These are phyloP conservation scores for Neofusicoccum sp. DNA, from an alignment of 2,329 filamentous ascomycete species.

Conservation along the genomic window DNA sequence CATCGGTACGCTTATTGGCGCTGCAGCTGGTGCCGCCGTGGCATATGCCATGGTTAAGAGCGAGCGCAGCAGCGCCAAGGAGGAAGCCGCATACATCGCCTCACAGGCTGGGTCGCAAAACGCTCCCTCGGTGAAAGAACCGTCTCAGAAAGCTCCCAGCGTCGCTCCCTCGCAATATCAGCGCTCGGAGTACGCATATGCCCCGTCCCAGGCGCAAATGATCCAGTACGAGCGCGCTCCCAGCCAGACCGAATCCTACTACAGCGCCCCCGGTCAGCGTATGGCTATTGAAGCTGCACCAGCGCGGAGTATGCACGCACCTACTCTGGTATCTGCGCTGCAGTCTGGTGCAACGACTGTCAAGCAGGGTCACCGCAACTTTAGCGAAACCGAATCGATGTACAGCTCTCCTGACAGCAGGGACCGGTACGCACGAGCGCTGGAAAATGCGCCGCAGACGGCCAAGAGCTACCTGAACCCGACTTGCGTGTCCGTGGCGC, in stretches of 20 bases:
- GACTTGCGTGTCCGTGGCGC: conserved; percentile 30
- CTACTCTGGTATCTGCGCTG: conserved; percentile 17
- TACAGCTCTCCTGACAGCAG: conserved; percentile 23
- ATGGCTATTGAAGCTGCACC: conserved; percentile 42
- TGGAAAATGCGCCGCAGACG: conserved; percentile 13
- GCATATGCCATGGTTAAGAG: conserved; percentile 71
- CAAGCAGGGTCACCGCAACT: conserved; percentile 34
- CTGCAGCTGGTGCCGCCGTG: conserved; percentile 72
- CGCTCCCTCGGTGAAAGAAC: not conserved
- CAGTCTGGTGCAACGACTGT: conserved; percentile 12
- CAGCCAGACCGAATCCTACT: conserved; percentile 31
- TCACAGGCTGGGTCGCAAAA: not conserved
- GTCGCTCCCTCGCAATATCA: not conserved
- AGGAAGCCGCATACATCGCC: conserved; percentile 30
- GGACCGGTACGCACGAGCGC: conserved; percentile 11
- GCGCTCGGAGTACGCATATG: conserved; percentile 1
- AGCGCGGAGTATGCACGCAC: conserved; percentile 28
- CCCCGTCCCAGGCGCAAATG: conserved; percentile 18
- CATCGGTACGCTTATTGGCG: conserved; percentile 74
- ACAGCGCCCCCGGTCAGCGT: conserved; percentile 26
- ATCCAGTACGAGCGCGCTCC: conserved; percentile 17
- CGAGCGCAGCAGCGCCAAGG: conserved; percentile 50
- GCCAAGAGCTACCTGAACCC: conserved; percentile 24
- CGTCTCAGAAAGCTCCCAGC: conserved; percentile 7
- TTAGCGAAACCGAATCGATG: conserved; percentile 32